Conservation (phyloP, 2,329 filamentous ascomycete genomes). For the Escovopsis weberi region DNA sequence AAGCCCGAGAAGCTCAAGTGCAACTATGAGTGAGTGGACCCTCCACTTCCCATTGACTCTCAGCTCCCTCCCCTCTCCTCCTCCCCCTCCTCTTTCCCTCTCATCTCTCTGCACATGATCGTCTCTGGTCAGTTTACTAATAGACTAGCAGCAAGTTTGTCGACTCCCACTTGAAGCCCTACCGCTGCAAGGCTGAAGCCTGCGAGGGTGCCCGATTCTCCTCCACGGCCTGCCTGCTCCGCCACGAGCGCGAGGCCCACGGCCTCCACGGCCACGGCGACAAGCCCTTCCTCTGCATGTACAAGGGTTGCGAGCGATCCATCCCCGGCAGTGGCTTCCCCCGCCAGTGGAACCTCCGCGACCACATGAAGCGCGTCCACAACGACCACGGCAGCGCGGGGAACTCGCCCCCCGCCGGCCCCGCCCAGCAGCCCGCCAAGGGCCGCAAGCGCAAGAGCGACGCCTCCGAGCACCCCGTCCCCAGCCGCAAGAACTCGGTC, state of each 20-base stretch:
- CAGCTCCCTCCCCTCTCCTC: background rate
- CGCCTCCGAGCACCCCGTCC: slow-evolving; percentile 22
- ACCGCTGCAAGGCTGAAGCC: slow-evolving; percentile 74
- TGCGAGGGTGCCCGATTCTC: slow-evolving; percentile 86
- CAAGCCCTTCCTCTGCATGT: slow-evolving; percentile 81
- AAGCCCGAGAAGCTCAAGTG: slow-evolving; percentile 93
- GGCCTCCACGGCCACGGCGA: slow-evolving; percentile 90
- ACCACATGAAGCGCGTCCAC: slow-evolving; percentile 96
- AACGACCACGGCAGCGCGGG: slow-evolving; percentile 37
- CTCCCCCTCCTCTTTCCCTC: too few relatives aligned
- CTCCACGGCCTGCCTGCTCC: slow-evolving; percentile 84
- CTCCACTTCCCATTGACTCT: background rate
- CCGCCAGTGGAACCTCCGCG: slow-evolving; percentile 85
- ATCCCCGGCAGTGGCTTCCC: slow-evolving; percentile 78
- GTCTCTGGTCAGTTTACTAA: background rate
- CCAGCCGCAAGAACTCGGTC: slow-evolving; percentile 35
- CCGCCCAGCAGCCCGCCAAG: slow-evolving; percentile 24
- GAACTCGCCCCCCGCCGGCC: slow-evolving; percentile 25
- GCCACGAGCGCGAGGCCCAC: slow-evolving; percentile 90
- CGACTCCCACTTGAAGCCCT: slow-evolving; percentile 92
- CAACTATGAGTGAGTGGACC: slow-evolving; percentile 78
- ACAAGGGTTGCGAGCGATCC: slow-evolving; percentile 75
- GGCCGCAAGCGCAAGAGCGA: slow-evolving; percentile 46
- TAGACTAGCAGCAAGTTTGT: slow-evolving; percentile 65
- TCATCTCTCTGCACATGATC: too few relatives aligned